phyloP scores from a whole-genome alignment of 768 basidiomycete genomes.

The Amanita inopinata region DNA sequence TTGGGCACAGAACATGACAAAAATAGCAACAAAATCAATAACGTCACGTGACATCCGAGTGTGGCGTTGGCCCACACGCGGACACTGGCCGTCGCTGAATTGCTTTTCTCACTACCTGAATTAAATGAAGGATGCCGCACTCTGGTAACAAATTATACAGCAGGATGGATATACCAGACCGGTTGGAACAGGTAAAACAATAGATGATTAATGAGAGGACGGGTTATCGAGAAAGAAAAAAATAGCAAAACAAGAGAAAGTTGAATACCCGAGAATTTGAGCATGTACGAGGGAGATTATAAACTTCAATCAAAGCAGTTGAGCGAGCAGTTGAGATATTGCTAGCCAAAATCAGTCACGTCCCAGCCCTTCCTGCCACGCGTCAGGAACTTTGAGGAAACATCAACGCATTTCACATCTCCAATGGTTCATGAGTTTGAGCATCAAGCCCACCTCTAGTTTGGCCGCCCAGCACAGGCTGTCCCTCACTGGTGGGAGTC shows the following conservation, averaged over 20 bases:
- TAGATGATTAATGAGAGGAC: not conserved
- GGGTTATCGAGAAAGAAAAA: not conserved
- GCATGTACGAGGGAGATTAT: not conserved
- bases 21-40: not conserved
- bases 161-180: not conserved
- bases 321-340: not conserved
- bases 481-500: conserved; percentile 24
- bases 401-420: conserved; percentile 49
- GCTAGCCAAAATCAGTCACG: not conserved
- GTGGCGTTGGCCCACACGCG: not conserved
- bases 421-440: conserved; percentile 79
- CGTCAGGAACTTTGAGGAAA: conserved; percentile 1
- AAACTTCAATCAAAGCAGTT: too few species aligned
- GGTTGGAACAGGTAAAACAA: not conserved
- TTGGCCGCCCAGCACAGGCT: conserved; percentile 18
- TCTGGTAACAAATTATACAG: not conserved
- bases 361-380: not conserved
- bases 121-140: not conserved
- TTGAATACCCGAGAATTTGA: not conserved
- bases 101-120: not conserved
- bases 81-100: too few species aligned
- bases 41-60: conserved; percentile 1
- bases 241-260: not conserved
- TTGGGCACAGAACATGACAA: not conserved
- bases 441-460: conserved; percentile 69